Evolutionary conservation across 345 rosid species (phyloP).

Genomic region (Euphorbia peplus): DNA sequence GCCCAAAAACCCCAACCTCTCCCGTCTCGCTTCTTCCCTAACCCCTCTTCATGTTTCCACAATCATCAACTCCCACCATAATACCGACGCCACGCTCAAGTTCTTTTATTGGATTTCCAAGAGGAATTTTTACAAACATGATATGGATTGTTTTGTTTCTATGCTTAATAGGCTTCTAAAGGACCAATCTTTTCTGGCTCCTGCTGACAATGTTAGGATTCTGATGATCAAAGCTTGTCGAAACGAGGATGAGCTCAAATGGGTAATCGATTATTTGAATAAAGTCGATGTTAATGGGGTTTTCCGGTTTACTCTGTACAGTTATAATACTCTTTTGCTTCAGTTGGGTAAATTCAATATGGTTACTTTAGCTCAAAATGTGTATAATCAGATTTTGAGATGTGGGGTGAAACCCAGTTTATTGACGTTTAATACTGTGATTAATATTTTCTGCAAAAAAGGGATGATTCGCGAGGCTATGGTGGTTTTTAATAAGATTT

Average conservation of each 20-base stretch:
- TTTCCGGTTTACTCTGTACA: constrained; percentile 45
- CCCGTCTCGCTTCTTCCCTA: constrained; percentile 29
- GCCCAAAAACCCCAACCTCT: constrained; percentile 42
- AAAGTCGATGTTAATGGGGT: constrained; percentile 28
- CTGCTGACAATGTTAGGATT: constrained; percentile 54
- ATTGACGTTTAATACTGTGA: constrained; percentile 53
- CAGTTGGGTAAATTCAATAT: constrained; percentile 54
- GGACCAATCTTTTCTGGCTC: constrained; percentile 34
- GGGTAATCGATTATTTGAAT: constrained; percentile 45
- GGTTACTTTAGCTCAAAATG: constrained; percentile 43
- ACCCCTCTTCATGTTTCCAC: constrained; percentile 43
- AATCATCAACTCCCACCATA: constrained; percentile 39
- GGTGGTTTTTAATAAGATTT: constrained; percentile 44
- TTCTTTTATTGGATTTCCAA: constrained; percentile 54
- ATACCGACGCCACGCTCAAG: constrained; percentile 29
- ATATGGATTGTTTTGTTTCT: constrained; percentile 37
- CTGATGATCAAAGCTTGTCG: constrained; percentile 56
- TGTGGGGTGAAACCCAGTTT: constrained; percentile 53
- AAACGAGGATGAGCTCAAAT: constrained; percentile 39
- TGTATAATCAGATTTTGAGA: constrained; percentile 38
- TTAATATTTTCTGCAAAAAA: constrained; percentile 51
- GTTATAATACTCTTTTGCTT: constrained; percentile 54
- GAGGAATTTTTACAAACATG: constrained; percentile 49
- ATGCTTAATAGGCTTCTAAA: constrained; percentile 53
- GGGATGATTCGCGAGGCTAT: constrained; percentile 52